Conservation (phyloP, 1,284 basidiomycete genomes). For the Rhodotorula sp. region DNA sequence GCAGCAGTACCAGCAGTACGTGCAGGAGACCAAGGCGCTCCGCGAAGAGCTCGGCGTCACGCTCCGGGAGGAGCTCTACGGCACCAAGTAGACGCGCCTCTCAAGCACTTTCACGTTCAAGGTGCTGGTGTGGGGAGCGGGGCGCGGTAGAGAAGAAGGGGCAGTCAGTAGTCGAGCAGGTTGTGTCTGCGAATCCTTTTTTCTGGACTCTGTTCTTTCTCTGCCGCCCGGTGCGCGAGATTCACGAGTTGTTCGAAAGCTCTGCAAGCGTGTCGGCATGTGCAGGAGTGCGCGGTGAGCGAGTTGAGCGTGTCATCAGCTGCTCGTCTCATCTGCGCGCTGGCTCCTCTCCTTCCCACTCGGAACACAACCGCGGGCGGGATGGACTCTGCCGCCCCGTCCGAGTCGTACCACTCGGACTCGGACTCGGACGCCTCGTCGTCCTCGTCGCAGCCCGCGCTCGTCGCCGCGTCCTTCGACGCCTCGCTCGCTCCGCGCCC, state of each 20-base stretch:
- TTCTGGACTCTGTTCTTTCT: too few relatives aligned
- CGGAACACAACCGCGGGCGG: background rate
- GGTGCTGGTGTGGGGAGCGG: background rate
- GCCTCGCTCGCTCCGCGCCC: background rate
- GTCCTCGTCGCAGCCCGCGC: background rate
- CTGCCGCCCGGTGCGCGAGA: too few relatives aligned
- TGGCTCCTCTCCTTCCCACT: background rate
- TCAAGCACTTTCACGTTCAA: too few relatives aligned
- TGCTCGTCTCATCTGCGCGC: too few relatives aligned
- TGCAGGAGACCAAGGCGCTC: constrained; percentile 80
- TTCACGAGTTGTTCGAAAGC: too few relatives aligned
- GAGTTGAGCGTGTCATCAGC: too few relatives aligned
- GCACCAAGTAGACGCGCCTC: constrained; percentile 10
- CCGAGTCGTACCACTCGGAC: background rate
- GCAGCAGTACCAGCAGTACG: constrained; percentile 77
- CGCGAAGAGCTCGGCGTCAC: constrained; percentile 74
- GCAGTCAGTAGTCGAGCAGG: background rate
- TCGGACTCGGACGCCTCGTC: background rate
- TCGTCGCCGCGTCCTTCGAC: background rate
- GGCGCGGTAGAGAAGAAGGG: background rate
- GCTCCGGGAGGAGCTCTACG: constrained; percentile 57
- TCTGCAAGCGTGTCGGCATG: too few relatives aligned
- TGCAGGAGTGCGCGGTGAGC: too few relatives aligned
- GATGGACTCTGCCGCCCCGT: constrained; percentile 11
- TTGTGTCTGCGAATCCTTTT: too few relatives aligned